Evolutionary conservation across 176 grass and related monocot species (phyloP), one percentile per base, ranked within the genome.

Genomic region (Eleusine indica): DNA sequence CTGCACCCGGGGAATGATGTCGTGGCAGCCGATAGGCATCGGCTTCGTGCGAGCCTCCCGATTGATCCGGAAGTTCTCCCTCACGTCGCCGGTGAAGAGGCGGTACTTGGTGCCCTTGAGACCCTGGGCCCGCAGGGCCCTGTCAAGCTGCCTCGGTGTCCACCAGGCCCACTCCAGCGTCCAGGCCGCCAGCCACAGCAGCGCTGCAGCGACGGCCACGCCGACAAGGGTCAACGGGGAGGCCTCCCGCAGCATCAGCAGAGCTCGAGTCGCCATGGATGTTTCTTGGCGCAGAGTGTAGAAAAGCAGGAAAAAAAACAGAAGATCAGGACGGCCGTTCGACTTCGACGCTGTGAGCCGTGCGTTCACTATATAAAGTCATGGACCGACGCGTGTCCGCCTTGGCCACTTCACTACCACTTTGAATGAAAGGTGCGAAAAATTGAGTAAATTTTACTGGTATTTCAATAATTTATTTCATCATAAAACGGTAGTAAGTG

Each of bases 111-210:
- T 89, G 63, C 90, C 90, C 41, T 72, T 54, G 25, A 92, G 73
- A 22, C 90, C 87, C 80, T 92, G 86, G n/a, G 68, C 76, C 28
- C 78, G 78, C 6, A 89, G 78, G n/a, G 62, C 57, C 12, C 40
- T 48, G 2, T 76, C 90, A 60, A 92, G 83, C 62, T 79, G 87
- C 74, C 79, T 70, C 51, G 87, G 90, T 79, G 83, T 92, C 83
- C 83, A 79, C 90, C 83, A 92, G 2, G 66, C 67, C 90, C 90
- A 92, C 51, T 86, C 74, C 65, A 86, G 19, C 60, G 41, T 81
- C 80, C 37, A 77, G 9, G 12, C 43, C 41, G 42, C 71, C n/a
- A 80, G 78, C 90, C 86, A 79, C 41, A 88, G 66, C 58, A 88
- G 54, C 51, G 71, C 49, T 54, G 53, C 74, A 44, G 72, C 75